These are phyloP conservation scores for Acanthamoeba triangularis DNA, from an alignment of 208 protist species.

Conservation along the genomic window DNA sequence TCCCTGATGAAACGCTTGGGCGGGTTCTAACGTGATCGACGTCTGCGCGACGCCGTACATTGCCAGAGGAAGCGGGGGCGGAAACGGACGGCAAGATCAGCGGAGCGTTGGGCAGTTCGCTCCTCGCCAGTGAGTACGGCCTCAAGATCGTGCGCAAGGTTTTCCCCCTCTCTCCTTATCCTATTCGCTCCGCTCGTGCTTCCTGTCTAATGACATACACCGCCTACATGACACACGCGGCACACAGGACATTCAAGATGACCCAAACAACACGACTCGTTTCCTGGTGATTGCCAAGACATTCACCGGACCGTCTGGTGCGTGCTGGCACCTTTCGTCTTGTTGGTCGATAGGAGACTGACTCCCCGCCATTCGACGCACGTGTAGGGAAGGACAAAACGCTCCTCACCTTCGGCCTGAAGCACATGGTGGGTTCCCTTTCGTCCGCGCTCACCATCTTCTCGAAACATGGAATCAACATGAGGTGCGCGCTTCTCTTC, in stretches of 20 bases:
- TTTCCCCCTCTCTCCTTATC: not conserved
- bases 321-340: not conserved
- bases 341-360: not conserved
- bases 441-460: constrained; percentile 61
- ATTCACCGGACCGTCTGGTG: constrained; percentile 39
- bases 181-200: not conserved
- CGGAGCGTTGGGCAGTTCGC: constrained; percentile 38
- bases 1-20: too few relatives aligned
- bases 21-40: too few relatives aligned
- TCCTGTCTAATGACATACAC: not conserved
- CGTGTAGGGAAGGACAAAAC: constrained; percentile 52
- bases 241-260: constrained; percentile 36
- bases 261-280: constrained; percentile 62
- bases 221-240: not conserved
- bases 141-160: constrained; percentile 38
- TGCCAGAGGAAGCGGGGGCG: not conserved
- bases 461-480: constrained; percentile 49
- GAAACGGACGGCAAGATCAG: not conserved
- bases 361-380: not conserved
- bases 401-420: constrained; percentile 67
- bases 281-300: constrained; percentile 72
- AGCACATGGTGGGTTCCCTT: constrained; percentile 72
- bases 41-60: too few relatives aligned
- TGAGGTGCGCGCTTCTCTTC: not conserved
- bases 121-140: constrained; percentile 45